Conservation (phyloP, 257 asterid species). For the Thymus mandschuricus region DNA sequence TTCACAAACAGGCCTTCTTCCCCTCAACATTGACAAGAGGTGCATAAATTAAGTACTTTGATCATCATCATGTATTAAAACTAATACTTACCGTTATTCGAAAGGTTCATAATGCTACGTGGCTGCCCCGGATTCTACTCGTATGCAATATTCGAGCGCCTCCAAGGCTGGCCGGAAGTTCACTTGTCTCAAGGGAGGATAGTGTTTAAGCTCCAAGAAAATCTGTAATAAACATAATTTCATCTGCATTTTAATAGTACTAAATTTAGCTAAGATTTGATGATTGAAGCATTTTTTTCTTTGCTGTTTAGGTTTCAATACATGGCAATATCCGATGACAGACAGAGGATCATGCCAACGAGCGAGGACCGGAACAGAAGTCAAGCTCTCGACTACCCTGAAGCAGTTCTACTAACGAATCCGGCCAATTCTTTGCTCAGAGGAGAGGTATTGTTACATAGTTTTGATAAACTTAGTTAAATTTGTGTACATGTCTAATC, state of each 20-base stretch:
- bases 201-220: conserved; percentile 38
- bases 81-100: background rate
- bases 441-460: conserved; percentile 65
- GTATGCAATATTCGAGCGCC: conserved; percentile 60
- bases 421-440: conserved; percentile 59
- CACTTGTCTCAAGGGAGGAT: background rate
- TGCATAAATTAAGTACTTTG: conserved; percentile 21
- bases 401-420: conserved; percentile 79
- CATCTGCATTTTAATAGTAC: background rate
- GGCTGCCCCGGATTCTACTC: conserved; percentile 70
- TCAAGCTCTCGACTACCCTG: conserved; percentile 66
- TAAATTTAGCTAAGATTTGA: background rate
- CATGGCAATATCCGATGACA: conserved; percentile 84
- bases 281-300: background rate
- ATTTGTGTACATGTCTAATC: background rate
- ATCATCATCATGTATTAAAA: too few species aligned
- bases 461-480: background rate
- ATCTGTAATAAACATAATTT: conserved; percentile 48
- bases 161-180: conserved; percentile 57
- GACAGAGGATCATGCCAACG: conserved; percentile 89
- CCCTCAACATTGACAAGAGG: conserved; percentile 91
- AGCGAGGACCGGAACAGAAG: conserved; percentile 57
- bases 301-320: conserved; percentile 59
- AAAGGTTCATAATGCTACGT: conserved; percentile 60
- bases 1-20: conserved; percentile 45